phyloP scores from a whole-genome alignment of 1,284 basidiomycete genomes.

The Ceraceosorus guamensis region DNA sequence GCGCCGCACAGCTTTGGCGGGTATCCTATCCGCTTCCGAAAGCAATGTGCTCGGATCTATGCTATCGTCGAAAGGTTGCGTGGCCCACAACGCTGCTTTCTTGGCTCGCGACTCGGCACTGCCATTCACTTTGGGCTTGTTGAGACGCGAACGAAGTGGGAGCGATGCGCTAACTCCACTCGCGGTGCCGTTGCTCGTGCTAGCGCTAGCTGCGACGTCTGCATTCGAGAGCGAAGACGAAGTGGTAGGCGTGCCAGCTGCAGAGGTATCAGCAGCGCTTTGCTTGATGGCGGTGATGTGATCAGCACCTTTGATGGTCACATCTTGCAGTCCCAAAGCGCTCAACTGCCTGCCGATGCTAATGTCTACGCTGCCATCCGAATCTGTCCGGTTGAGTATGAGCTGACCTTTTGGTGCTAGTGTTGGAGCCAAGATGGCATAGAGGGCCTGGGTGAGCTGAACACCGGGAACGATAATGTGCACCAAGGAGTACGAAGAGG shows the following conservation, averaged over 20 bases:
- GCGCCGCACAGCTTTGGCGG: slow-evolving; percentile 31
- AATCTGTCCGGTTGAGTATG: no score
- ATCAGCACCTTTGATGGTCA: no score
- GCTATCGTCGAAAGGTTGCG: slow-evolving; percentile 18
- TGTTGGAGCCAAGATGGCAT: no score
- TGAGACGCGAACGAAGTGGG: slow-evolving; percentile 31
- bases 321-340: no score
- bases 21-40: slow-evolving; percentile 23
- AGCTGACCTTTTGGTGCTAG: no score
- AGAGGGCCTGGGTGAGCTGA: no score
- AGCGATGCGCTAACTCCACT: slow-evolving; percentile 15
- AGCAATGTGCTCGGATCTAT: slow-evolving; percentile 40
- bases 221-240: neutral
- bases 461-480: neutral
- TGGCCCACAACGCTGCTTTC: slow-evolving; percentile 40
- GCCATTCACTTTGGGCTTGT: neutral
- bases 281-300: no score
- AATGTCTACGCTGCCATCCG: no score
- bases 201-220: neutral
- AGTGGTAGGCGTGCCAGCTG: neutral
- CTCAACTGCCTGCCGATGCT: no score
- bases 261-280: no score
- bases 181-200: neutral
- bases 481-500: slow-evolving; percentile 3
- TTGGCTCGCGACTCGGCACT: slow-evolving; percentile 13